Evolutionary conservation across 495 filamentous ascomycete species (phyloP).

Genomic region (Venustampulla echinocandica): DNA sequence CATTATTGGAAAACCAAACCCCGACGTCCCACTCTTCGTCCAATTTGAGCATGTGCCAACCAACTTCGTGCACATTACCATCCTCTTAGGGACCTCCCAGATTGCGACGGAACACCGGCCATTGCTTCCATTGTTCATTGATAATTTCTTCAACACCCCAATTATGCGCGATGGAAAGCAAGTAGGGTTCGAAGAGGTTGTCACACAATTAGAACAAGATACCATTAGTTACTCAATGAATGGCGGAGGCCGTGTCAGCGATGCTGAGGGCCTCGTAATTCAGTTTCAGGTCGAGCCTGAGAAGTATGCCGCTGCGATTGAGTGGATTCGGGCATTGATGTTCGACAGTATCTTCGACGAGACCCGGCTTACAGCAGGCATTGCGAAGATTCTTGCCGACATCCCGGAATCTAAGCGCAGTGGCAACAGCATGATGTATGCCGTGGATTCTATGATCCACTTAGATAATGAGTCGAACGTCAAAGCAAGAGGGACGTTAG

Average conservation of each 20-base stretch:
- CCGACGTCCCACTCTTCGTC: constrained; percentile 70
- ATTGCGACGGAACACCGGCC: constrained; percentile 70
- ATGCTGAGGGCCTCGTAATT: constrained; percentile 71
- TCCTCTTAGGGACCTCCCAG: constrained; percentile 67
- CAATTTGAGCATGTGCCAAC: constrained; percentile 91
- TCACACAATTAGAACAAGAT: constrained; percentile 80
- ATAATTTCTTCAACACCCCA: constrained; percentile 90
- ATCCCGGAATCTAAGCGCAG: constrained; percentile 88
- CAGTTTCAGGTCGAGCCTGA: constrained; percentile 79
- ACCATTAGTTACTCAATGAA: constrained; percentile 75
- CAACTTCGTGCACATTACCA: constrained; percentile 75
- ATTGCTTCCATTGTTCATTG: constrained; percentile 71
- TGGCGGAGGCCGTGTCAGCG: constrained; percentile 54
- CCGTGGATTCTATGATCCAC: constrained; percentile 77
- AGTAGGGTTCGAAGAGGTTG: constrained; percentile 84
- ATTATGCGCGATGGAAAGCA: constrained; percentile 67
- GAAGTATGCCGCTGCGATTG: constrained; percentile 74
- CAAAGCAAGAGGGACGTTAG: constrained; percentile 71
- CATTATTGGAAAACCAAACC: constrained; percentile 59
- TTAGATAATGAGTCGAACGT: constrained; percentile 61
- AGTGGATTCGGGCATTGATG: constrained; percentile 79
- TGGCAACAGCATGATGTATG: constrained; percentile 64
- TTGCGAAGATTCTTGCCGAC: constrained; percentile 82
- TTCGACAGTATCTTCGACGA: constrained; percentile 84
- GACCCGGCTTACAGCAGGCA: constrained; percentile 66